Evolutionary conservation across 1,284 basidiomycete genomes (phyloP), one percentile per base, ranked within the genome.

Genomic region (Austroboletus niveus): DNA sequence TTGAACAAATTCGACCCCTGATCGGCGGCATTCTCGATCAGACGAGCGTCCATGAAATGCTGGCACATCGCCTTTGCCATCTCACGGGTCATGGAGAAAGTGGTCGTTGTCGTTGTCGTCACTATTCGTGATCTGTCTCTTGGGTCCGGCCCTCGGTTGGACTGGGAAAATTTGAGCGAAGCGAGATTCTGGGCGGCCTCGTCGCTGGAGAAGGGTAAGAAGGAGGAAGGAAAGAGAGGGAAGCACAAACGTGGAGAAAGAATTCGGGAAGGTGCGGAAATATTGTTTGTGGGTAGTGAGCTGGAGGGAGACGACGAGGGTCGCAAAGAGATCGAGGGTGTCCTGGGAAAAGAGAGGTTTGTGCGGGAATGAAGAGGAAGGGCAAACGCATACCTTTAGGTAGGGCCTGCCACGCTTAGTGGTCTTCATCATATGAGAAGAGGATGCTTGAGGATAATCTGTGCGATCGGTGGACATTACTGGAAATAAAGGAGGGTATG

Each of bases 61-160:
- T 99, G 96, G 72, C 94, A 94, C 85, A 99, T 98, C 34, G 93
- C 94, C 75, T 98, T 97, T 55, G 97, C 97, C 90, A 99, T 99
- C 44, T 99, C 96, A 60, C 94, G 86, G 58, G 93, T 94, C 97
- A 99, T 99, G 56, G 94, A 95, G 74, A 99, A 99, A 22, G 97
- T 99, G 41, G 97, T 99, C 9, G 96, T 99, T 6, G 97, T 99
- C 1, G 97, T 99, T 1, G 96, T 99, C 60, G 97, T 98, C 64
- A 99, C 89, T 69, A 99, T 94, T 64, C 96, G 87, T 70, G 91
- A 85, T 57, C 94, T 94, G 73, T 99, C 95, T 74, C 93, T 90
- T 54, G 97, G 95, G 80, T 99, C 97, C 62, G 95, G 92, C 54
- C 92, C 89, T 61, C 97, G 93, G 74, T 96, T 97, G 49, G 96